Base-by-base conservation (phyloP, 1,284 basidiomycete genomes). In the Malassezia slooffiae region DNA sequence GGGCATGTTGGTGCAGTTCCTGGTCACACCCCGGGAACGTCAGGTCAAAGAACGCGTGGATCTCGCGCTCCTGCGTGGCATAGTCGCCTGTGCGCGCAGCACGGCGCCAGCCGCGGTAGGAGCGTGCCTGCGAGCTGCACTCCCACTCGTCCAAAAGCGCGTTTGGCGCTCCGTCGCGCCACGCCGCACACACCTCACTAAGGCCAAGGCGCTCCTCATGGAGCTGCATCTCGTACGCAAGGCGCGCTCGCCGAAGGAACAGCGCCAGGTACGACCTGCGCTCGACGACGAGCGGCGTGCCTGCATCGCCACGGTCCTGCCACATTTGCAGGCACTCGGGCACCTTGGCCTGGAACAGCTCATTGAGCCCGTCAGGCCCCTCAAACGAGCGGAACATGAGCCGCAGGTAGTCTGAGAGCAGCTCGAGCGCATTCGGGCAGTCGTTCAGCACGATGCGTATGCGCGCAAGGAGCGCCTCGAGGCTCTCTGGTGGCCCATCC, bases 11-110 rank as follows among this genome's bases (percentile, higher is more conserved):
- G 23, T 48, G 46, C 24, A 48, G 30, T 15, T 48, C 46, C 31
- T 47, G 35, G 22, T 48, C 46, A 32, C 46, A 48, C 10, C 46
- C 46, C 4, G 46, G 46, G 15, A 48, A n/a, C 16, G 46, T 48
- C 31, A 43, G 34, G 21, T 48, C 40, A 16, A 48, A 48, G 23
- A 48, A 48, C 0, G 46, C 46, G 12, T 43, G 46, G 16, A 43
- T 21, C 12, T 34, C 21, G 30, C 38, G 24, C 28, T 48, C 43
- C 5, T 35, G 17, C 12, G 23, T 22, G 6, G 34, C 31, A 34
- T 48, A 48, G 24, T 48, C 41, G 32, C 46, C 46, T 10, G 29
- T 19, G 13, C 33, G 40, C 5, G 23, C 41, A 9, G 26, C 35
- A 13, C 23, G 27, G 27, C 46, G 37, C 46, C 46, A 48, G 16